Percentiles rank a stretch among this genome's conserved stretches.
These are phyloP conservation scores for Quercus bicolor DNA, from an alignment of 306 rosid genomes.

Conservation along the genomic window DNA sequence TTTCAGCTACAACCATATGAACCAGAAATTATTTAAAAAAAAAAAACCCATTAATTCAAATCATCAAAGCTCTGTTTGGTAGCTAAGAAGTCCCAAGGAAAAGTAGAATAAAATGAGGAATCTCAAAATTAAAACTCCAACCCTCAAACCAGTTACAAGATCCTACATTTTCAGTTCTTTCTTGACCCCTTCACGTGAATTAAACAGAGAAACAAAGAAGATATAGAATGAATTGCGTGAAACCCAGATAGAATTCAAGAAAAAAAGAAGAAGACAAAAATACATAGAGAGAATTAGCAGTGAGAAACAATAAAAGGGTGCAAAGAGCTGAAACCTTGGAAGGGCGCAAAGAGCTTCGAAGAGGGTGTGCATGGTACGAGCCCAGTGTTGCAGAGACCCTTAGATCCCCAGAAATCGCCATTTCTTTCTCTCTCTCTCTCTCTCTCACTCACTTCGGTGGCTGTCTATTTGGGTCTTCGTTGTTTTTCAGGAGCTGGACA, in stretches of 20 bases:
- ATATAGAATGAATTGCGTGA: neutral
- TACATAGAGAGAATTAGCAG: neutral
- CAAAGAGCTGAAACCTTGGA: slow-evolving; percentile 50
- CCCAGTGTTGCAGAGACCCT: slow-evolving; percentile 68
- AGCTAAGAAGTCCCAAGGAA: too few relatives aligned
- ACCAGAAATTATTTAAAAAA: neutral
- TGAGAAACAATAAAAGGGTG: neutral
- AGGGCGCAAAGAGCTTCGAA: slow-evolving; percentile 44
- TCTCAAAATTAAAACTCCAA: neutral
- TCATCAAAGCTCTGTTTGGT: neutral
- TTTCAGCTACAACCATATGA: neutral
- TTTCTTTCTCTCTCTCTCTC: slow-evolving; percentile 18
- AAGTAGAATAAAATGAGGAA: neutral
- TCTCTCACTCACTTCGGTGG: neutral
- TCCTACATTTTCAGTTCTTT: slow-evolving; percentile 9
- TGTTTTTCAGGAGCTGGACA: neutral
- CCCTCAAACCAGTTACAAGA: neutral
- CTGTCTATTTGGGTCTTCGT: neutral
- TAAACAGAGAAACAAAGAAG: neutral
- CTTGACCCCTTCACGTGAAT: neutral
- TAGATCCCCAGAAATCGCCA: slow-evolving; percentile 72
- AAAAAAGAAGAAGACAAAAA: neutral
- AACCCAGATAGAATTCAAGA: slow-evolving; percentile 2
- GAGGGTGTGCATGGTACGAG: slow-evolving; percentile 45
- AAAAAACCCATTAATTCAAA: neutral